Evolutionary conservation across 2,329 filamentous ascomycete genomes (phyloP), one percentile per base, ranked within the genome.

Genomic region (Acephala macrosclerotiorum): DNA sequence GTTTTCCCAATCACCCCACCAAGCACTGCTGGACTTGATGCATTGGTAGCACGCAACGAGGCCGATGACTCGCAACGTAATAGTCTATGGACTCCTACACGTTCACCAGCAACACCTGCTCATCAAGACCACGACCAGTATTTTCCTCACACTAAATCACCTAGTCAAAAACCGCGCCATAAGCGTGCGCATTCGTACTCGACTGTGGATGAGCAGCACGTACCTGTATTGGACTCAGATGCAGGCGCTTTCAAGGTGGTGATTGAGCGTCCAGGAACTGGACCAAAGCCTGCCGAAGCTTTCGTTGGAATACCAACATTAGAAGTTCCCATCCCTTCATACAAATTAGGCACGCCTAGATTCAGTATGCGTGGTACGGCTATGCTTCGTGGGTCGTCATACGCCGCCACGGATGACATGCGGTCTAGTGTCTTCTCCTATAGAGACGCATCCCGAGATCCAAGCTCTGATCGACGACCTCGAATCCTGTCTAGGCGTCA

Each of bases 281-380:
- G 87, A 60, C 86, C 89, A 29, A 90, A 85, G 75, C 90, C 88
- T 5, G 84, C 87, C 68, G 79, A 83, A 18, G 38, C 58, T 3
- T 66, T 74, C 70, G 70, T 76, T 47, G 78, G 79, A n/a, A 76
- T 82, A 45, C 88, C 87, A 14, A 80, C 88, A 40, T 82, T 96
- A 59, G 87, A 94, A 71, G 85, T 95, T 51, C 84, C 89, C 25
- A 97, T 97, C 59, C 94, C 94, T 40, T 90, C 92, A 64, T 96
- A 94, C 83, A 89, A 90, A 70, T 82, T 97, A 64, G 94, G 94
- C 14, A 91, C 90, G 1, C 93, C 93, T 20, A 87, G 89, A 65
- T 97, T 97, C 78, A 95, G 91, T 69, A 80, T 87, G 61, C 85
- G 86, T 71, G 93, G 93, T 12, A 94, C 91, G 2, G 89, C 92